Conservation (phyloP, 1,139 yeast genomes). For the Suhomyces yuchorum region DNA sequence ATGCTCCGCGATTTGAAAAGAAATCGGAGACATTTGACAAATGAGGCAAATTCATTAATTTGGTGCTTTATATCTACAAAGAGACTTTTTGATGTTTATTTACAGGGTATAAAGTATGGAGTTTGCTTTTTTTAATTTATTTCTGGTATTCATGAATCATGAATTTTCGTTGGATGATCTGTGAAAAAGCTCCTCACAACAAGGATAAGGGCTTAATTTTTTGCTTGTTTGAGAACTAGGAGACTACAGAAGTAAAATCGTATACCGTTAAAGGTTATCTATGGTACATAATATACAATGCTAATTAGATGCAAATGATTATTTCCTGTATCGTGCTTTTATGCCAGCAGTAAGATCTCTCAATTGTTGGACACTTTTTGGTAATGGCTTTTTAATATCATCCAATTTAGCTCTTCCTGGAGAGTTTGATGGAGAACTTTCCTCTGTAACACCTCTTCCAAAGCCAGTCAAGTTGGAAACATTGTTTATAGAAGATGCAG, state of each 20-base stretch:
- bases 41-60: not conserved
- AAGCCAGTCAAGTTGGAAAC: conserved; percentile 36
- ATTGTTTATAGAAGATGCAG: conserved; percentile 29
- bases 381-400: conserved; percentile 16
- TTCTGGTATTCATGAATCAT: too few relatives aligned
- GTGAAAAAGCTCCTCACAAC: too few relatives aligned
- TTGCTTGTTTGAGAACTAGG: too few relatives aligned
- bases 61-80: too few relatives aligned
- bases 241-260: not conserved
- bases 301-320: conserved; percentile 5
- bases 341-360: conserved; percentile 41
- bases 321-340: conserved; percentile 31
- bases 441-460: conserved; percentile 44
- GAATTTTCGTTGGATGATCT: too few relatives aligned
- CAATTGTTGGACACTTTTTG: conserved; percentile 35
- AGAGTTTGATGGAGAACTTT: conserved; percentile 42
- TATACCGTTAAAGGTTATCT: conserved; percentile 1
- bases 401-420: conserved; percentile 24
- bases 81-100: too few relatives aligned
- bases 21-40: not conserved
- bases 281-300: conserved; percentile 15
- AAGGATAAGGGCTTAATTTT: too few relatives aligned
- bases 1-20: not conserved
- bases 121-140: too few relatives aligned
- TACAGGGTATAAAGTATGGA: too few relatives aligned